Evolutionary conservation across 768 basidiomycete genomes (phyloP), one percentile per base, ranked within the genome.

Genomic region (Albatrellus ellisii): DNA sequence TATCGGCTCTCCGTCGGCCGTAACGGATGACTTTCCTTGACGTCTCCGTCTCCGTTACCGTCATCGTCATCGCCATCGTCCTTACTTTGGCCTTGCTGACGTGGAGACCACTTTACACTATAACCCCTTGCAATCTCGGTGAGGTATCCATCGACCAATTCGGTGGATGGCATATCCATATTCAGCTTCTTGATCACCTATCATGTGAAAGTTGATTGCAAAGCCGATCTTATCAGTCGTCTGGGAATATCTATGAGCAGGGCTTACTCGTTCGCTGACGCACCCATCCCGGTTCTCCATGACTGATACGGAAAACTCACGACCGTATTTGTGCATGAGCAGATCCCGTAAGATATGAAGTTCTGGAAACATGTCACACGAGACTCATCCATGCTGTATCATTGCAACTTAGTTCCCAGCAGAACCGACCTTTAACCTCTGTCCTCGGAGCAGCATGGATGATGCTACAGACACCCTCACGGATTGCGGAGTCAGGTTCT

Each of bases 241-340:
- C 25, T 11, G 12, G n/a, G 39, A 40, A 24, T 18, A 9, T 20
- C 12, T 36, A 3, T 17, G 35, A 10, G 29, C 22, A 27, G n/a
- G n/a, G 49, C 78, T 61, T 62, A 89, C 88, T 46, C 95, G 77
- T 37, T 82, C 77, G 49, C 76, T 85, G 33, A 99, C 92, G 59
- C 79, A 77, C 12, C 67, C 66, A 50, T 83, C 77, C 33, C 68
- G 73, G 58, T 94, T 91, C 58, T 91, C 86, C 71, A 90, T 85
- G 2, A 85, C 78, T n/a, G 74, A 72, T 14, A 79, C 50, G 12
- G 91, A 76, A 58, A 87, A 98, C 36, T 91, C 88, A 17, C 94
- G 77, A 14, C 94, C 91, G 56, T 79, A 95, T 63, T 95, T 95
- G 58, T 91, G 86, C 83, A 92, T 86, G 44, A 99, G 71, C 57